Evolutionary conservation across 345 rosid genomes (phyloP).

Genomic region (Citrus unshiu): DNA sequence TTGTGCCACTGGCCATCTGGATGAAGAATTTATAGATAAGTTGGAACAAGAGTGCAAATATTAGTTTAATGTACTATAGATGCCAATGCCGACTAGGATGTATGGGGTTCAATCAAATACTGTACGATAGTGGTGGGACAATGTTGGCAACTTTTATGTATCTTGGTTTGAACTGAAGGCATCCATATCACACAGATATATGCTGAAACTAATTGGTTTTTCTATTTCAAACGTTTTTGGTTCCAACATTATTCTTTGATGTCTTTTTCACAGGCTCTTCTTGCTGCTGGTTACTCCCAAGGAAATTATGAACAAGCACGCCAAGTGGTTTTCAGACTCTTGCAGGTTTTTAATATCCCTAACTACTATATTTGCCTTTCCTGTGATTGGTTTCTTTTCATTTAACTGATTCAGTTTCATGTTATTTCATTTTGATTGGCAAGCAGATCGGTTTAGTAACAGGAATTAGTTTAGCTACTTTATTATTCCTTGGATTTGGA

Average conservation of each 20-base stretch:
- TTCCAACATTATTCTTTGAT: neutral
- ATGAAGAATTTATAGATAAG: neutral
- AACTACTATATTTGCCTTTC: conserved; percentile 7
- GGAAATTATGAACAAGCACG: conserved; percentile 69
- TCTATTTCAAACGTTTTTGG: neutral
- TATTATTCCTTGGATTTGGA: conserved; percentile 68
- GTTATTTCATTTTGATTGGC: conserved; percentile 8
- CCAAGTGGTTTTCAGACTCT: conserved; percentile 51
- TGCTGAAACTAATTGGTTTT: neutral
- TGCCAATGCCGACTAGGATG: neutral
- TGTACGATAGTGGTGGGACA: no score
- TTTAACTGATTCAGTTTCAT: conserved; percentile 11
- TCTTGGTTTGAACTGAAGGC: no score
- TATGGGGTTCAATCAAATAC: neutral
- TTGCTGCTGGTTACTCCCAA: conserved; percentile 72
- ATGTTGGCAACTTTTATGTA: no score
- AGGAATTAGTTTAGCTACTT: conserved; percentile 63
- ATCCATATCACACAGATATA: neutral
- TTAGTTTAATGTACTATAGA: neutral
- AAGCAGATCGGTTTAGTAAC: conserved; percentile 76
- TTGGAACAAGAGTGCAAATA: neutral
- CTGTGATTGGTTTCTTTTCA: neutral
- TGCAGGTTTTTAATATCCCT: conserved; percentile 44
- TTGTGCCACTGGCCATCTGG: neutral
- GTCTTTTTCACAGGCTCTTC: conserved; percentile 61